Evolutionary conservation across 768 basidiomycete species (phyloP).

Genomic region (Russula earlei): DNA sequence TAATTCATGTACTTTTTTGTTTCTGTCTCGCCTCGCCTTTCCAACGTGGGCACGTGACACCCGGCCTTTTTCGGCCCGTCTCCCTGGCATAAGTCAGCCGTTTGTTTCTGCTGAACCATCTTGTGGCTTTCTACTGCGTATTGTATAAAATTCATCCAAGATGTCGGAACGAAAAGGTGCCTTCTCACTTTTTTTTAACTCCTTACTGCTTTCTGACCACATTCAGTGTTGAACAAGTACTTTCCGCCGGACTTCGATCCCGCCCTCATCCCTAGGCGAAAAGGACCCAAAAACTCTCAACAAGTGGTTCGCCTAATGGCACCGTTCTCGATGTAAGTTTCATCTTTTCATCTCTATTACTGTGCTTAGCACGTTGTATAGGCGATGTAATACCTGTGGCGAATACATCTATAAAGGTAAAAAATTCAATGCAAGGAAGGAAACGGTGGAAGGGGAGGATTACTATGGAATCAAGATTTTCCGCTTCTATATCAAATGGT

Average conservation of each 20-base stretch:
- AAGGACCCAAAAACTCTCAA: conserved; percentile 87
- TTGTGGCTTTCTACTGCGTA: no score
- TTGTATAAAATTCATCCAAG: no score
- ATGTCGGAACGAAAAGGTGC: conserved; percentile 83
- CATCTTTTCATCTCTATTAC: neutral
- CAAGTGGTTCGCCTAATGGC: conserved; percentile 99
- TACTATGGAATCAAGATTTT: conserved; percentile 98
- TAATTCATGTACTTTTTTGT: neutral
- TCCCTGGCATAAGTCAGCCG: no score
- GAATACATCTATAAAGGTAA: conserved; percentile 99
- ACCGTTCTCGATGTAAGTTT: conserved; percentile 87
- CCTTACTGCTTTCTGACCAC: conserved; percentile 7
- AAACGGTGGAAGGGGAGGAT: conserved; percentile 94
- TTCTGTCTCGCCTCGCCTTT: no score
- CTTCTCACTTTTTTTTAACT: neutral
- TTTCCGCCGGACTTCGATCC: conserved; percentile 99
- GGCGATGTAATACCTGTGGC: conserved; percentile 92
- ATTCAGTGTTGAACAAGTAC: conserved; percentile 85
- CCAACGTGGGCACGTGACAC: no score
- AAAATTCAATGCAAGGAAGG: conserved; percentile 98
- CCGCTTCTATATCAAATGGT: conserved; percentile 90
- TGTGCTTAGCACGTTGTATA: conserved; percentile 24
- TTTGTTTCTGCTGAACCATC: no score
- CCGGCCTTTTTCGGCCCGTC: no score
- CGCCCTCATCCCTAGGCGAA: conserved; percentile 85